Evolutionary conservation across 345 rosid genomes (phyloP).

Genomic region (Pugionium dolabratum): DNA sequence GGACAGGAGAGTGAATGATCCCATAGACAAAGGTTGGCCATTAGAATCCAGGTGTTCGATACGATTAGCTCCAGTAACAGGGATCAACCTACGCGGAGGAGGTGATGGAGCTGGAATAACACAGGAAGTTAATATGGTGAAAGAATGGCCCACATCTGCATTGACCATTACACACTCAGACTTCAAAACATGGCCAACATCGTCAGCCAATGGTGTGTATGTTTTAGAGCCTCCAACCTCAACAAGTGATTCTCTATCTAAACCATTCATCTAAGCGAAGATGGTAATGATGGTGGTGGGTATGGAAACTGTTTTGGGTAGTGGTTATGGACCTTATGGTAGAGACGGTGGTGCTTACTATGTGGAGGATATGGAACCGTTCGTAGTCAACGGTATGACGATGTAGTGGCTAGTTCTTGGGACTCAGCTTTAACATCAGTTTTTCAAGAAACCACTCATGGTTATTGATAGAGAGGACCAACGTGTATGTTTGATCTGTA

Average conservation of each 20-base stretch:
- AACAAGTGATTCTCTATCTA: slow-evolving; percentile 60
- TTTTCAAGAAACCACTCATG: slow-evolving; percentile 21
- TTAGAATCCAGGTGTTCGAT: slow-evolving; percentile 73
- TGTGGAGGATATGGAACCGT: slow-evolving; percentile 48
- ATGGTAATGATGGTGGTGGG: slow-evolving; percentile 38
- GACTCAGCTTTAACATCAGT: slow-evolving; percentile 46
- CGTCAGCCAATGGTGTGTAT: slow-evolving; percentile 91
- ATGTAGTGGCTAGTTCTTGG: slow-evolving; percentile 76
- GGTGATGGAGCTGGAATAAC: slow-evolving; percentile 98
- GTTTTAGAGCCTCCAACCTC: slow-evolving; percentile 94
- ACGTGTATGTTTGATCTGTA: slow-evolving; percentile 32
- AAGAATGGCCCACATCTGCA: slow-evolving; percentile 70
- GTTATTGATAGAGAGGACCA: slow-evolving; percentile 29
- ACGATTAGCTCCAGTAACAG: slow-evolving; percentile 68
- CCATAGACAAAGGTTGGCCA: slow-evolving; percentile 66
- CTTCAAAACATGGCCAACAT: slow-evolving; percentile 87
- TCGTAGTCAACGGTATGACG: no score
- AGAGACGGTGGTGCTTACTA: slow-evolving; percentile 67
- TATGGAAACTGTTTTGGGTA: slow-evolving; percentile 46
- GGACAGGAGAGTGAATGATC: slow-evolving; percentile 90
- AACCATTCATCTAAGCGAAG: no score
- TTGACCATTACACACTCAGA: slow-evolving; percentile 87
- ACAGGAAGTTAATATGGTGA: slow-evolving; percentile 73
- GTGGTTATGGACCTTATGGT: slow-evolving; percentile 39
- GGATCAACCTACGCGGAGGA: slow-evolving; percentile 81